Percentiles rank a stretch among this genome's conserved stretches.
These are phyloP conservation scores for Cladobotryum protrusum DNA, from an alignment of 2,329 filamentous ascomycete species.

Conservation along the genomic window DNA sequence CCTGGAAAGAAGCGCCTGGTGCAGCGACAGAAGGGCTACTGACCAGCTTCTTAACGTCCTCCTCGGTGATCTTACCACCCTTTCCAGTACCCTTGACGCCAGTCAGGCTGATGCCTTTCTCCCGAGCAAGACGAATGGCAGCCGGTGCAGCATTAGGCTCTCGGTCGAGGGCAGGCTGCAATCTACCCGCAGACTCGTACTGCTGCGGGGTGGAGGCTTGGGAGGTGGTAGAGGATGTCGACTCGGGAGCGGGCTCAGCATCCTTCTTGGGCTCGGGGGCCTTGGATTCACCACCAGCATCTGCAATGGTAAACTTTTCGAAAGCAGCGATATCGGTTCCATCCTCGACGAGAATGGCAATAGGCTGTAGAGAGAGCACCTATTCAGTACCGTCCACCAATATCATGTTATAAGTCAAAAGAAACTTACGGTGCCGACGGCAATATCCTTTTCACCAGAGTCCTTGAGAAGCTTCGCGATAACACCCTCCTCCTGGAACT, in stretches of 20 bases:
- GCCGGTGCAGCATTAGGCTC: conserved; percentile 66
- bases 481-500: conserved; percentile 97
- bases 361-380: conserved; percentile 58
- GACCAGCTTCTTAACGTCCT: conserved; percentile 84
- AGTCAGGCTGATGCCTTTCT: conserved; percentile 73
- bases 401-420: conserved; percentile 5
- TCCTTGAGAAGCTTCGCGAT: conserved; percentile 93
- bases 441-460: conserved; percentile 85
- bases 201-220: conserved; percentile 53
- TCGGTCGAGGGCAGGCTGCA: conserved; percentile 80
- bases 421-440: conserved; percentile 83
- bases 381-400: not conserved
- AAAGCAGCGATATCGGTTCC: conserved; percentile 82
- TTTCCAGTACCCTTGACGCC: conserved; percentile 81
- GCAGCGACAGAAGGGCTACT: conserved; percentile 46
- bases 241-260: conserved; percentile 55
- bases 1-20: conserved; percentile 66
- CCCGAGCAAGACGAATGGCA: conserved; percentile 75
- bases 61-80: conserved; percentile 80
- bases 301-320: conserved; percentile 78
- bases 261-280: conserved; percentile 60
- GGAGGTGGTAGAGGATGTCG: conserved; percentile 44
- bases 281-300: conserved; percentile 77
- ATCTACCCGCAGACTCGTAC: conserved; percentile 66
- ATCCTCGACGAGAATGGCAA: conserved; percentile 91